These are phyloP conservation scores for Salix exigua DNA, from an alignment of 345 rosid genomes.

Conservation along the genomic window DNA sequence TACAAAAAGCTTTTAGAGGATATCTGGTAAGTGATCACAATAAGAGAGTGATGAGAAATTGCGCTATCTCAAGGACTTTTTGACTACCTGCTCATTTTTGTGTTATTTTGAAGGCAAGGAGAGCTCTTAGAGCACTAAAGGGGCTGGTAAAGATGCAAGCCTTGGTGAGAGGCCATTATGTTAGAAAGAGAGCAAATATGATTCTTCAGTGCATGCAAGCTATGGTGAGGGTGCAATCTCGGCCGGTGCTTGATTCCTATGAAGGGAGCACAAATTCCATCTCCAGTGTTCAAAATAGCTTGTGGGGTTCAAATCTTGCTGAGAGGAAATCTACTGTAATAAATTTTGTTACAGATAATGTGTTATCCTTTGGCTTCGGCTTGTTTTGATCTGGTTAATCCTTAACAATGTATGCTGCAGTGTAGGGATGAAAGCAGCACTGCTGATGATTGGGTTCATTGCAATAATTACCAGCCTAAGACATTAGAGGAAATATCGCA, in stretches of 20 bases:
- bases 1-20: constrained; percentile 24
- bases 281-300: not conserved
- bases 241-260: constrained; percentile 4
- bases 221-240: constrained; percentile 17
- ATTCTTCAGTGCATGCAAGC: constrained; percentile 19
- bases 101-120: constrained; percentile 7
- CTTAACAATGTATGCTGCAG: constrained; percentile 1
- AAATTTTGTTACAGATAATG: not conserved
- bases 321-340: constrained; percentile 26
- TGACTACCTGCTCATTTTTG: not conserved
- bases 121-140: constrained; percentile 13
- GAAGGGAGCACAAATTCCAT: constrained; percentile 12
- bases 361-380: not conserved
- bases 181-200: constrained; percentile 13
- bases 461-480: constrained; percentile 14
- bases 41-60: not conserved
- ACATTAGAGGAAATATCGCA: constrained; percentile 37
- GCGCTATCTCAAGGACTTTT: not conserved
- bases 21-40: constrained; percentile 14
- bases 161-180: constrained; percentile 16
- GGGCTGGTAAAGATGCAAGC: constrained; percentile 24
- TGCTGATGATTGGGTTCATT: not conserved
- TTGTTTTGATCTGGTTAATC: not conserved
- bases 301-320: constrained; percentile 17
- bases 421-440: constrained; percentile 8